Base-by-base conservation (phyloP, 176 grass and related monocot genomes). In the Triticum aestivum region DNA sequence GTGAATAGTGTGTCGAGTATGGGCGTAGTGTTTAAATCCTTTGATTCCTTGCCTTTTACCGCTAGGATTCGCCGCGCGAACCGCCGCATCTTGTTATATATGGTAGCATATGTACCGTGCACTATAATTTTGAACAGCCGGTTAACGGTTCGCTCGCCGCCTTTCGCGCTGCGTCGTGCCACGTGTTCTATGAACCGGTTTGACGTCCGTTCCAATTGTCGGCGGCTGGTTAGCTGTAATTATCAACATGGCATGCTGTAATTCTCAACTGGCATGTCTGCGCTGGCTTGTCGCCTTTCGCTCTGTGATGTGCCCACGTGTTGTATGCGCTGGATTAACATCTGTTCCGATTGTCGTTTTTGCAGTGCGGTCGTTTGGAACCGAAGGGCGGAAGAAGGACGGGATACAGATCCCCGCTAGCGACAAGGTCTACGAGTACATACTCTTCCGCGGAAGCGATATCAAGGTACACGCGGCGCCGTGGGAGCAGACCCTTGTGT, bases 331-430 rank as follows among this genome's bases (percentile, higher is more conserved):
- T 4, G 3, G 44, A 12, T 13, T 47, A 44, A 44, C 42, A 44
- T 44, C 42, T 44, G 42, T 44, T 44, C 42, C 42, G 3, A 44
- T 44, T 44, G 42, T 44, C 3, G 2, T 51, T 87, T 81, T 10
- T 87, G 80, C 39, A 97, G 94, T 97, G 67, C 87, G 92, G 32
- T 97, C 94, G 7, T 94, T 97, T 87, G 94, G 94, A 71, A 97
- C 94, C 0, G 94, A 97, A 92, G 94, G 94, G 18, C 83, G 94
- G 69, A 97, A 97, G 89, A 90, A 94, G 76, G 94, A 97, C 3
- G 94, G 94, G 2, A 67, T 91, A 71, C 94, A 94, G 54, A 85
- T 97, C 87, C 88, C 88, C 20, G 71, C 88, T 47, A 92, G 86
- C 35, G 92, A 94, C 84, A 97, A 89, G 72, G 79, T 97, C 63